Evolutionary conservation across 2,329 filamentous ascomycete species (phyloP), one percentile per base, ranked within the genome.

Genomic region (Epichloe scottii): DNA sequence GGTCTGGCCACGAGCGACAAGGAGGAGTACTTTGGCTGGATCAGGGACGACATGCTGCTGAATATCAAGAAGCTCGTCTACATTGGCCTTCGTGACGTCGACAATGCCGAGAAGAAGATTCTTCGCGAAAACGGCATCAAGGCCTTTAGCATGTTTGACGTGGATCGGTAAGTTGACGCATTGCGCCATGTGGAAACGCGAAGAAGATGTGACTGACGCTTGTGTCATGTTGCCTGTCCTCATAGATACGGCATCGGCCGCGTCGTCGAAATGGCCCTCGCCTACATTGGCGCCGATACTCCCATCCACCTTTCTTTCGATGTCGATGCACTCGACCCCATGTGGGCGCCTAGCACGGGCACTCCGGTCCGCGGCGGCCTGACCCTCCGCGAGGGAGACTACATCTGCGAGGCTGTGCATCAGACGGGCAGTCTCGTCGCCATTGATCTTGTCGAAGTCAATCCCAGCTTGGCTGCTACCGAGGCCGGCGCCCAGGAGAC

Each of bases 261-360:
- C 57, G 89, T 98, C 57, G 89, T 98, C 72, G 93, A 97, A 63
- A 95, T 96, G 91, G 91, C 91, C n/a, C 77, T 98, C 49, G 91
- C 85, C 34, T 90, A 96, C 73, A 95, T 97, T 58, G 93, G 93
- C 59, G 81, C 75, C 62, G 93, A 97, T 66, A 96, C 90, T 0
- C 93, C 93, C 41, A 96, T 98, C 64, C 93, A 98, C 69, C 79
- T 98, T 53, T 95, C 89, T 38, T 97, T 98, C 62, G 93, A 98
- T 66, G 89, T 98, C 58, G 93, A 98, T 67, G 93, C 90, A 23
- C 78, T 97, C 54, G 93, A 98, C 68, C 93, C 93, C 30, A 85
- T 89, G 77, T 96, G 89, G 85, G 93, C 93, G 39, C 93, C 93
- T 23, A 93, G 87, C 68, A 98, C 93, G 0, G 93, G 93, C 17